Percentiles rank a stretch among this genome's conserved stretches.
phyloP scores from a whole-genome alignment of 352 stramenopile genomes.

The Phytophthora macrochlamydospora region DNA sequence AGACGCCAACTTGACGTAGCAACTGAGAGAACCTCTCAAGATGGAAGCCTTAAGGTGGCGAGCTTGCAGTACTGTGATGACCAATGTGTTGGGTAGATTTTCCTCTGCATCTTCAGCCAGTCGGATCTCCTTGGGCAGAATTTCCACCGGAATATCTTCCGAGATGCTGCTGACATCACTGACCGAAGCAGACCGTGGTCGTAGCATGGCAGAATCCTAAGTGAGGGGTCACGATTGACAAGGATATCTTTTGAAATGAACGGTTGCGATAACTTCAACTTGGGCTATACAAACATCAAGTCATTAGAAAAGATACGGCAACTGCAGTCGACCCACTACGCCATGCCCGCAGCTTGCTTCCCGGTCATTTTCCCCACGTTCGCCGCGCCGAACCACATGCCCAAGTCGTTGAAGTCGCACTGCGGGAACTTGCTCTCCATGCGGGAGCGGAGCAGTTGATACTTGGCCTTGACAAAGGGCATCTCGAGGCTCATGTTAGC shows the following conservation, averaged over 20 bases:
- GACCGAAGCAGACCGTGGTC: constrained; percentile 3
- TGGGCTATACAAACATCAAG: not conserved
- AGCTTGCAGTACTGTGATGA: constrained; percentile 75
- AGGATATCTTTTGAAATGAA: constrained; percentile 21
- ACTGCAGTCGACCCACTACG: not conserved
- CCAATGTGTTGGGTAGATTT: constrained; percentile 71
- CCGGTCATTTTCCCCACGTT: not conserved
- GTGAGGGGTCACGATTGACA: constrained; percentile 12
- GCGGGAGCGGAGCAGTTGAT: not conserved
- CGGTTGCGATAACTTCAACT: constrained; percentile 8
- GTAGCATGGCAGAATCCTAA: constrained; percentile 16
- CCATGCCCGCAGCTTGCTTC: not conserved
- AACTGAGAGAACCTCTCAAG: constrained; percentile 66
- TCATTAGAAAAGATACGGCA: not conserved
- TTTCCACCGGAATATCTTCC: constrained; percentile 53
- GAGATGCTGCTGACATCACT: constrained; percentile 12
- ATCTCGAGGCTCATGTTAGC: constrained; percentile 2
- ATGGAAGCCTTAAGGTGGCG: constrained; percentile 48
- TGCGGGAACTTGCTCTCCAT: constrained; percentile 11
- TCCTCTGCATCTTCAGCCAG: constrained; percentile 56
- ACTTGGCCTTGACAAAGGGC: constrained; percentile 6
- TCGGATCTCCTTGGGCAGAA: constrained; percentile 62
- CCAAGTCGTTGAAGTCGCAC: constrained; percentile 20
- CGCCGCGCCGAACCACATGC: constrained; percentile 1
- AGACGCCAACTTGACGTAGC: constrained; percentile 77